These are phyloP conservation scores for Paraleonurus japonicus DNA, from an alignment of 257 asterid genomes.

Conservation along the genomic window DNA sequence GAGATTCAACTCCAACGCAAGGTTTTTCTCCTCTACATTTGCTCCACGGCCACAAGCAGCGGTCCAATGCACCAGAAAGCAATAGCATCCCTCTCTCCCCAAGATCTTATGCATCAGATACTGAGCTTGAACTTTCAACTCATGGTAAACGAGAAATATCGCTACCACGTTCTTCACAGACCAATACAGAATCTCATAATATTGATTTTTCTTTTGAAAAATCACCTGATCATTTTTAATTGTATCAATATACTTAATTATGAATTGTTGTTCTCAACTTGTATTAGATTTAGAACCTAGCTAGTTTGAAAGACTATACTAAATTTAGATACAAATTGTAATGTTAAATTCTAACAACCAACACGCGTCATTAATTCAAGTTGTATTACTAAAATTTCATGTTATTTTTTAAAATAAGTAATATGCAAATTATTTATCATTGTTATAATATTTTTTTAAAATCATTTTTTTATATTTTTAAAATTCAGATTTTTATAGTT, in stretches of 20 bases:
- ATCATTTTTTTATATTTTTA: no score
- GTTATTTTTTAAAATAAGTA: no score
- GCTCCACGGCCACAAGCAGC: constrained; percentile 46
- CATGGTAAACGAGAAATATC: not conserved
- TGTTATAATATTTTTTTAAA: no score
- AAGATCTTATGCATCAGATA: constrained; percentile 34
- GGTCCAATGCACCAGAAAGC: constrained; percentile 29
- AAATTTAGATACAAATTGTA: not conserved
- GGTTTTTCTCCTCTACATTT: constrained; percentile 50
- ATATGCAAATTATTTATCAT: no score
- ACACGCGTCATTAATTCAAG: no score
- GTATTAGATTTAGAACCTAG: no score
- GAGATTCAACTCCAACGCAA: constrained; percentile 34
- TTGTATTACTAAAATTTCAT: no score
- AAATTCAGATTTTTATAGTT: no score
- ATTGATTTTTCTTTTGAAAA: constrained; percentile 37
- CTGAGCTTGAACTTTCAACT: constrained; percentile 39
- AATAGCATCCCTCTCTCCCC: constrained; percentile 39
- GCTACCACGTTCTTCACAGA: not conserved
- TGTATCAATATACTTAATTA: not conserved
- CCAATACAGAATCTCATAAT: constrained; percentile 21
- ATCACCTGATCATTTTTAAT: constrained; percentile 10
- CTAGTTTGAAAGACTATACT: not conserved
- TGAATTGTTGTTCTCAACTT: not conserved
- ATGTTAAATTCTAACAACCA: not conserved